phyloP scores from a whole-genome alignment of 2,329 filamentous ascomycete species.

The Fusarium setosum region DNA sequence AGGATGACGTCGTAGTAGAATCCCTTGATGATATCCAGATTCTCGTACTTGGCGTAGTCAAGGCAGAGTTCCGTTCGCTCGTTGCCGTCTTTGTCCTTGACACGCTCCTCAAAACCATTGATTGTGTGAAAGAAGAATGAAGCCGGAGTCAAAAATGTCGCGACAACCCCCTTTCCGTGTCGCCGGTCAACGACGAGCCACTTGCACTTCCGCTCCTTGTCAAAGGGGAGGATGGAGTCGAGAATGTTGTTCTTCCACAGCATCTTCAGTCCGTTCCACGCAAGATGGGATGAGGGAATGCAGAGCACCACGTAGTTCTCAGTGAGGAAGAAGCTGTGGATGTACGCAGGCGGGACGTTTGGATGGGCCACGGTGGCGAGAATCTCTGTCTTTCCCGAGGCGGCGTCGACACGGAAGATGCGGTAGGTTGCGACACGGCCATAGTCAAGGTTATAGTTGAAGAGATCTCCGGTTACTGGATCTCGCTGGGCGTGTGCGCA shows the following conservation, averaged over 20 bases:
- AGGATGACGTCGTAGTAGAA: conserved; percentile 79
- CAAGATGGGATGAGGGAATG: conserved; percentile 74
- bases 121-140: conserved; percentile 85
- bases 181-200: conserved; percentile 83
- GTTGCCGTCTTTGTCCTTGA: conserved; percentile 48
- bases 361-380: conserved; percentile 72
- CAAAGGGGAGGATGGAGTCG: conserved; percentile 74
- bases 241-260: conserved; percentile 74
- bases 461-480: conserved; percentile 78
- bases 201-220: conserved; percentile 63
- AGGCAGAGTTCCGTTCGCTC: conserved; percentile 64
- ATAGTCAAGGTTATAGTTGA: conserved; percentile 83
- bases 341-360: conserved; percentile 71
- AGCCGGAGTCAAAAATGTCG: conserved; percentile 73
- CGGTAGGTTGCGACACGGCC: conserved; percentile 71
- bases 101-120: conserved; percentile 77
- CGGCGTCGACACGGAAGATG: conserved; percentile 72
- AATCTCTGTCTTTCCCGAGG: conserved; percentile 74
- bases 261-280: conserved; percentile 67
- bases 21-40: conserved; percentile 70
- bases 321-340: conserved; percentile 86
- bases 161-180: conserved; percentile 72
- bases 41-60: conserved; percentile 74
- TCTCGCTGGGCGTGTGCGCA: conserved; percentile 80
- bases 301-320: conserved; percentile 78